phyloP scores from a whole-genome alignment of 805 yeast genomes.

The Teunomyces atbi region DNA sequence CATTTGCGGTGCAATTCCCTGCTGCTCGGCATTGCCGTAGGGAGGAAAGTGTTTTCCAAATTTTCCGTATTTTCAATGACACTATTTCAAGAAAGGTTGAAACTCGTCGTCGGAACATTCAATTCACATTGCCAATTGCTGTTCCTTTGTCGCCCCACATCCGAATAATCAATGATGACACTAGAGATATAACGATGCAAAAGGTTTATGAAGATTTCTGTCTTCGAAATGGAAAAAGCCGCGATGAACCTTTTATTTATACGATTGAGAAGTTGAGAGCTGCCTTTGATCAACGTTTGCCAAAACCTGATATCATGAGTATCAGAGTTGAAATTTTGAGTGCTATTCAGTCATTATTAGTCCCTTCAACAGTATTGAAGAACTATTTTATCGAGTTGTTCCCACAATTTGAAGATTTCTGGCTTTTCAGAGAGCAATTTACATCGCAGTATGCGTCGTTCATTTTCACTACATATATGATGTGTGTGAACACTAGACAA shows the following conservation, averaged over 20 bases:
- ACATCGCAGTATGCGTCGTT: conserved; percentile 93
- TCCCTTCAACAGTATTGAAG: conserved; percentile 79
- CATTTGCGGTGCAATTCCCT: conserved; percentile 96
- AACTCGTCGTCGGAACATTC: conserved; percentile 79
- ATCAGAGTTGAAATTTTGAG: conserved; percentile 88
- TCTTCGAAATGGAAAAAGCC: conserved; percentile 62
- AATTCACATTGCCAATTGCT: conserved; percentile 85
- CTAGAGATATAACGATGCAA: conserved; percentile 71
- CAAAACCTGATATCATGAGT: conserved; percentile 87
- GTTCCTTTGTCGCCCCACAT: conserved; percentile 94
- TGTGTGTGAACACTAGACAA: conserved; percentile 88
- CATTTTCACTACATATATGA: conserved; percentile 88
- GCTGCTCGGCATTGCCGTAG: conserved; percentile 97
- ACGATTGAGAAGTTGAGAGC: conserved; percentile 83
- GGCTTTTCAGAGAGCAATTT: conserved; percentile 95
- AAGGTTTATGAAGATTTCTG: conserved; percentile 87
- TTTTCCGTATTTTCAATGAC: conserved; percentile 85
- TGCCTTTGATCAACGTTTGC: conserved; percentile 89
- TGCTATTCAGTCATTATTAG: conserved; percentile 82
- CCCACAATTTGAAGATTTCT: conserved; percentile 85
- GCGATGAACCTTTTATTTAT: conserved; percentile 89
- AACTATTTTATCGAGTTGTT: conserved; percentile 72
- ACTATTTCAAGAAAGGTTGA: conserved; percentile 79
- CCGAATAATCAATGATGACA: conserved; percentile 82
- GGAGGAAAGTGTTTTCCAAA: conserved; percentile 90